phyloP scores from a whole-genome alignment of 129 eudicot genomes.

The Lactuca saligna region DNA sequence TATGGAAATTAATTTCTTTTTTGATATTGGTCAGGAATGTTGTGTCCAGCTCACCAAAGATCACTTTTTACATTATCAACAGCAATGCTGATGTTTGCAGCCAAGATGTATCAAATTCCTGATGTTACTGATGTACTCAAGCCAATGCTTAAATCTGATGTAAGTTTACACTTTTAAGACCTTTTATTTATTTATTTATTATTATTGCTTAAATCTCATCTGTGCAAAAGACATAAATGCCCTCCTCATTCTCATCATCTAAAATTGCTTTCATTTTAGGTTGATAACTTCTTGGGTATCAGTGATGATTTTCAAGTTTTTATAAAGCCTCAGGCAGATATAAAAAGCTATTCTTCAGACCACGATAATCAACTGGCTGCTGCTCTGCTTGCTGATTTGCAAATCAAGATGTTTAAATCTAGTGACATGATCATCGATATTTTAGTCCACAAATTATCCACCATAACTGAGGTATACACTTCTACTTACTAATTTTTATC shows the following conservation, averaged over 20 bases:
- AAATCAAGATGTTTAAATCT: slow-evolving; percentile 46
- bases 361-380: slow-evolving; percentile 62
- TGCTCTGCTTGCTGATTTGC: slow-evolving; percentile 46
- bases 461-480: slow-evolving; percentile 66
- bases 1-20: neutral
- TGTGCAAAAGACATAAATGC: no score
- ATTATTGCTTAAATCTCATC: no score
- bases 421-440: slow-evolving; percentile 48
- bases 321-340: slow-evolving; percentile 60
- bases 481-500: no score
- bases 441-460: slow-evolving; percentile 56
- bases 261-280: slow-evolving; percentile 54
- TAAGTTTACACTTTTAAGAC: slow-evolving; percentile 39
- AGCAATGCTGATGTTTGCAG: slow-evolving; percentile 84
- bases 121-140: slow-evolving; percentile 53
- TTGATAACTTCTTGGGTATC: slow-evolving; percentile 71
- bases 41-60: slow-evolving; percentile 73
- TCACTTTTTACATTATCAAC: slow-evolving; percentile 67
- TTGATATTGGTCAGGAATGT: slow-evolving; percentile 46
- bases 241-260: no score
- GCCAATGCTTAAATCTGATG: slow-evolving; percentile 58
- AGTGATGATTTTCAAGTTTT: slow-evolving; percentile 81
- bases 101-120: slow-evolving; percentile 73
- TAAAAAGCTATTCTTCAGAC: slow-evolving; percentile 61
- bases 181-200: no score